These are phyloP conservation scores for Scedosporium boydii DNA, from an alignment of 2,329 filamentous ascomycete genomes.

Conservation along the genomic window DNA sequence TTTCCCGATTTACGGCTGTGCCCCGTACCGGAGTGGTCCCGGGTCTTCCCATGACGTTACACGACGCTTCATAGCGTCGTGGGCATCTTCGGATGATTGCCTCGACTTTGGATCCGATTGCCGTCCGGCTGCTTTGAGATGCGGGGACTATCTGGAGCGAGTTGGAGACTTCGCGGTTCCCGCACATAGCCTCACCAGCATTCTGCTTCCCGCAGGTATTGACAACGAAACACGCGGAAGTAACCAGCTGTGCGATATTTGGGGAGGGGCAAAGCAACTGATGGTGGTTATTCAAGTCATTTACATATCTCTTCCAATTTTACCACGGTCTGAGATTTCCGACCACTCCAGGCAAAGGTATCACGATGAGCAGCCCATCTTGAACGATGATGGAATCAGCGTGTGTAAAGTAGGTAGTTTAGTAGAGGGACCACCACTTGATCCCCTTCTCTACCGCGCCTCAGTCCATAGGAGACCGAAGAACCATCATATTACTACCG, in stretches of 20 bases:
- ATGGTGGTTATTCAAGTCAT: constrained; percentile 3
- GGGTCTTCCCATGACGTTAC: not conserved
- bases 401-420: not conserved
- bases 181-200: not conserved
- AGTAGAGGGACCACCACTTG: not conserved
- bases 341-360: not conserved
- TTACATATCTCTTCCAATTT: not conserved
- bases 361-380: not conserved
- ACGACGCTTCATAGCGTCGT: not conserved
- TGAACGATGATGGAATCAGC: not conserved
- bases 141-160: constrained; percentile 1
- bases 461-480: not conserved
- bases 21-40: constrained; percentile 1
- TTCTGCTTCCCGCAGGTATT: not conserved
- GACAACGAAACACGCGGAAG: not conserved
- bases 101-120: not conserved
- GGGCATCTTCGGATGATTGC: not conserved
- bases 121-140: not conserved
- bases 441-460: not conserved
- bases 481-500: not conserved
- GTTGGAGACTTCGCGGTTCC: not conserved
- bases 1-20: constrained; percentile 1
- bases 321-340: not conserved
- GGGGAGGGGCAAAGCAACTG: not conserved
- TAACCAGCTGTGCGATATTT: not conserved